phyloP scores from a whole-genome alignment of 2,329 filamentous ascomycete species.

The Ophidiomyces ophidiicola region DNA sequence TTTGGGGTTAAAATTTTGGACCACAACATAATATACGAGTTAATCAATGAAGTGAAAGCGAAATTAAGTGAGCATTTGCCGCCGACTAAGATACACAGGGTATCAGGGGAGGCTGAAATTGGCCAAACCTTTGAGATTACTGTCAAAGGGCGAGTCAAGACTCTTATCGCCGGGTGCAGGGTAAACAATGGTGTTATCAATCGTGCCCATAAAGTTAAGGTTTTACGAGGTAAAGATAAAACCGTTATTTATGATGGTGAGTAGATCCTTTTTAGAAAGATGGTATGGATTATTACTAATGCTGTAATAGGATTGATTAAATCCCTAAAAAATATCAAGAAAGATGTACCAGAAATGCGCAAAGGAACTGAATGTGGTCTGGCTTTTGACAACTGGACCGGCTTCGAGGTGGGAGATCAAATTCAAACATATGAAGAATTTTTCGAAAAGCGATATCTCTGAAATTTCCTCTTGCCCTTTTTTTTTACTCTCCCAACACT shows the following conservation, averaged over 20 bases:
- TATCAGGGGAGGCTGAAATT: conserved; percentile 80
- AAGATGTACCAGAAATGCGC: conserved; percentile 75
- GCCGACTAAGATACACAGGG: conserved; percentile 53
- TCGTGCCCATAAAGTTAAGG: conserved; percentile 52
- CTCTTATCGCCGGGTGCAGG: conserved; percentile 75
- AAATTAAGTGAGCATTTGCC: conserved; percentile 58
- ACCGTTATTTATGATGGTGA: conserved; percentile 70
- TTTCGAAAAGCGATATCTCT: conserved; percentile 52
- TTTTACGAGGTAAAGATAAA: conserved; percentile 49
- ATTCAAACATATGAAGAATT: conserved; percentile 80
- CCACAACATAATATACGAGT: conserved; percentile 54
- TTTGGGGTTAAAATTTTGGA: conserved; percentile 67
- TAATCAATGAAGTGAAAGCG: conserved; percentile 39
- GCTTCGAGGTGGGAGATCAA: conserved; percentile 67
- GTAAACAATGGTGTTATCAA: conserved; percentile 68
- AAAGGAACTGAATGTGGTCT: conserved; percentile 94
- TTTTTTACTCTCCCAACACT: not conserved
- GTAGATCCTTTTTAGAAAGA: conserved; percentile 24
- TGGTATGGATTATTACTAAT: not conserved
- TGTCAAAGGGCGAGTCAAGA: conserved; percentile 54
- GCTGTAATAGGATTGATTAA: conserved; percentile 54
- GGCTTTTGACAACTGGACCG: conserved; percentile 66
- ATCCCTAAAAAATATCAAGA: conserved; percentile 83
- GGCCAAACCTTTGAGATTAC: conserved; percentile 74
- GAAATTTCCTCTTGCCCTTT: not conserved